Evolutionary conservation across 164 flowering plant species (phyloP), one percentile per base, ranked within the genome.

Genomic region (Aristolochia fimbriata): DNA sequence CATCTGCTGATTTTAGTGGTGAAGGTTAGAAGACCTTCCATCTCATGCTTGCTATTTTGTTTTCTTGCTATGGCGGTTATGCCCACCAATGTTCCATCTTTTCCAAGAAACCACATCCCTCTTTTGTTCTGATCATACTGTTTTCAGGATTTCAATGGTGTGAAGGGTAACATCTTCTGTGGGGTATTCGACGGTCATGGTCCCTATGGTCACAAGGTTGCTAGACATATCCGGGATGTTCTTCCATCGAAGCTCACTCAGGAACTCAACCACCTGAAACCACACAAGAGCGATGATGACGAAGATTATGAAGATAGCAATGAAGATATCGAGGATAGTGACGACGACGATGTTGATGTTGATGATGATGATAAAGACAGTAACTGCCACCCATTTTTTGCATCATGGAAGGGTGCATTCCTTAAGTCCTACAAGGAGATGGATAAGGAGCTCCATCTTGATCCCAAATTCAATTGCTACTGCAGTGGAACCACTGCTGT

Each of bases 151-250:
- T 91, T 86, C 37, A 49, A 58, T 7, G 90, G 88, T 0, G 81
- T 79, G 41, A 70, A 78, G 57, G 85, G 72, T 33, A 58, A 43
- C 57, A n/a, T 72, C 47, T 85, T 91, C 47, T 83, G 92, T 49
- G 87, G 81, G 12, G 89, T 92, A 21, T 87, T 91, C 46, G 96
- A 91, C 53, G 98, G 96, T 21, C 96, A 92, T 65, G 96, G 98
- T 54, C 91, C 89, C 9, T 63, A 61, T 0, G 95, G 96, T 47
- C 96, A 92, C 70, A 79, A 68, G 62, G 88, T 92, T 55, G 77
- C 95, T n/a, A 69, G 66, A 12, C 68, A 63, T 51, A 75, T 84
- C 1, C 80, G 96, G 0, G 91, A 92, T 41, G 51, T 51, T 15
- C 62, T 88, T 17, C 98, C 98, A 0, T 62, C 73, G 6, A 85